Evolutionary conservation across 768 basidiomycete species (phyloP).

Genomic region (Termitomyces sp.): DNA sequence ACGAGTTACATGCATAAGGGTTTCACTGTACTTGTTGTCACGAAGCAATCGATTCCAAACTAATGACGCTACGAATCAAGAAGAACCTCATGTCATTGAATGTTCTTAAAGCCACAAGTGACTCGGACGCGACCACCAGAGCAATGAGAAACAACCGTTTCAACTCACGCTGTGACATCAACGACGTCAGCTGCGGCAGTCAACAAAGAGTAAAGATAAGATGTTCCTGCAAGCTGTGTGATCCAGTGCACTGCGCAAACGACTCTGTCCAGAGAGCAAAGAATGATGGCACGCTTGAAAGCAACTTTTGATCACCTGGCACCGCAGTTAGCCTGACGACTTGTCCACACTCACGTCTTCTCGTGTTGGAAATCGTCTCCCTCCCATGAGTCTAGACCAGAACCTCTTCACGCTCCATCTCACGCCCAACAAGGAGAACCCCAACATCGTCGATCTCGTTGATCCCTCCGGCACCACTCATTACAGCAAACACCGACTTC

Average conservation of each 20-base stretch:
- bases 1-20: background rate
- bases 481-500: conserved; percentile 66
- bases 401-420: conserved; percentile 80
- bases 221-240: background rate
- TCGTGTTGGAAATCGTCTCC: background rate
- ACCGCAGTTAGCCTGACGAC: conserved; percentile 7
- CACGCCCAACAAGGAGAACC: conserved; percentile 52
- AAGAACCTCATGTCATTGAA: too few species aligned
- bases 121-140: background rate
- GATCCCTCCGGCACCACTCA: conserved; percentile 60
- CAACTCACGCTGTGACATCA: background rate
- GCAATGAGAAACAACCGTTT: background rate
- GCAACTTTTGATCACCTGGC: conserved; percentile 6
- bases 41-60: background rate
- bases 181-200: background rate
- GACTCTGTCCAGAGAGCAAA: background rate
- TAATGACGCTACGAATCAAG: background rate
- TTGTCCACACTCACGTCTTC: conserved; percentile 8
- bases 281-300: background rate
- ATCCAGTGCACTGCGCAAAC: background rate
- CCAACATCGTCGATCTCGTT: conserved; percentile 62
- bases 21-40: background rate
- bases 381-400: conserved; percentile 74
- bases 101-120: too few species aligned
- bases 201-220: background rate